Percentiles rank a stretch among this genome's conserved stretches.
Conservation (phyloP, 208 protist genomes). For the Novymonas esmeraldas region DNA sequence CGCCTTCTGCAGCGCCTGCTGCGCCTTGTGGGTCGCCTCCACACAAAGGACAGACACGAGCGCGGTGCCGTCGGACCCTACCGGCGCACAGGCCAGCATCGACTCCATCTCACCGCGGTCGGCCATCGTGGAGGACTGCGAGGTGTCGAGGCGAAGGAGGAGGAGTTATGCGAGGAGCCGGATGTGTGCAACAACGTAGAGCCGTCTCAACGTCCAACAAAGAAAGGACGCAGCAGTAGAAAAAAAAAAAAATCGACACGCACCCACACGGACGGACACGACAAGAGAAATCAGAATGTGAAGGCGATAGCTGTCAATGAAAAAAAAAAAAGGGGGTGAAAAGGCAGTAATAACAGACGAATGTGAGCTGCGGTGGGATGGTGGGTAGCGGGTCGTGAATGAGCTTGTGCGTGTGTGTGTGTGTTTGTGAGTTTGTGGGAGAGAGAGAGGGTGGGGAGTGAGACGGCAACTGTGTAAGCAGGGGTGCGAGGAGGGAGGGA, state of each 20-base stretch:
- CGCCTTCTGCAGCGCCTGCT: constrained; percentile 10
- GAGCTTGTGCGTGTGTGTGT: background rate
- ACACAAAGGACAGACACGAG: constrained; percentile 22
- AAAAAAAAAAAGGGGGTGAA: too few species aligned
- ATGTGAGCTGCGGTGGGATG: background rate
- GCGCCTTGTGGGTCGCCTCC: constrained; percentile 14
- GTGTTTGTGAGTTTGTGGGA: background rate
- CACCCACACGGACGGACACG: too few species aligned
- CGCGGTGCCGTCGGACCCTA: background rate
- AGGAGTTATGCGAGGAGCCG: background rate
- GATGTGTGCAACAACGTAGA: too few species aligned
- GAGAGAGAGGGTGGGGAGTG: background rate
- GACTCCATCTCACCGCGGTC: constrained; percentile 17
- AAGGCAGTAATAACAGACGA: background rate
- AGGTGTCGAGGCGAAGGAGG: background rate
- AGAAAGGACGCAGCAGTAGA: background rate
- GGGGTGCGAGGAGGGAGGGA: too few species aligned
- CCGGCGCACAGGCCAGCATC: constrained; percentile 18
- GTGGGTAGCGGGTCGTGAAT: background rate
- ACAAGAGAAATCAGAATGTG: too few species aligned
- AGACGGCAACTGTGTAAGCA: too few species aligned
- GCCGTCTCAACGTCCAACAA: too few species aligned
- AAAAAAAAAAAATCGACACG: too few species aligned
- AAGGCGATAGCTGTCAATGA: too few species aligned
- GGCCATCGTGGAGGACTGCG: background rate